phyloP scores from a whole-genome alignment of 129 eudicot genomes.

The Ambrosia artemisiifolia region DNA sequence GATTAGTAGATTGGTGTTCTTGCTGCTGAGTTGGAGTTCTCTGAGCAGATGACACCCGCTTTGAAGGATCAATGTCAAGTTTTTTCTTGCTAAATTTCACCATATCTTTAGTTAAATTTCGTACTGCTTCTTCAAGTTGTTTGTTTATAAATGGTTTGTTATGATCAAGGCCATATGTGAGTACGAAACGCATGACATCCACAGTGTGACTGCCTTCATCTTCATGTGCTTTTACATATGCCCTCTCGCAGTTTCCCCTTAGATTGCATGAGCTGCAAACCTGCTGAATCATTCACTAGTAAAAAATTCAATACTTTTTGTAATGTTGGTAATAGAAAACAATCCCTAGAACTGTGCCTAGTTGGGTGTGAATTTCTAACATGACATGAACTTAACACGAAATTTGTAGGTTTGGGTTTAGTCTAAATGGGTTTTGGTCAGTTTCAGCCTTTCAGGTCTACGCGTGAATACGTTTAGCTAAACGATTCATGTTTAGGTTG shows the following conservation, averaged over 20 bases:
- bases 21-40: slow-evolving; percentile 30
- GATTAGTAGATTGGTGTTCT: slow-evolving; percentile 18
- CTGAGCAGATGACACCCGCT: slow-evolving; percentile 15
- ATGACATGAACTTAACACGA: not conserved
- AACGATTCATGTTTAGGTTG: too few species aligned
- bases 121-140: slow-evolving; percentile 52
- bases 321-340: not conserved
- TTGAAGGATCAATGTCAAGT: slow-evolving; percentile 15
- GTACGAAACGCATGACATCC: slow-evolving; percentile 73
- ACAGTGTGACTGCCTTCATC: slow-evolving; percentile 60
- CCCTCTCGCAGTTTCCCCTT: slow-evolving; percentile 78
- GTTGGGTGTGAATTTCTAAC: too few species aligned
- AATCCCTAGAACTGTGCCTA: slow-evolving; percentile 2
- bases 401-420: too few species aligned
- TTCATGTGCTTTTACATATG: slow-evolving; percentile 51
- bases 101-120: slow-evolving; percentile 57
- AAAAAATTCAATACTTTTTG: not conserved
- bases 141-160: slow-evolving; percentile 41
- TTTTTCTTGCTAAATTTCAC: slow-evolving; percentile 38
- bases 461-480: too few species aligned
- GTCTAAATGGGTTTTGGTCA: too few species aligned
- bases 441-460: too few species aligned
- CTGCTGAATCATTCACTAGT: slow-evolving; percentile 38
- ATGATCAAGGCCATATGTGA: slow-evolving; percentile 61
- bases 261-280: slow-evolving; percentile 79